These are phyloP conservation scores for Komagataella ulmi DNA, from an alignment of 805 yeast species.

Conservation along the genomic window DNA sequence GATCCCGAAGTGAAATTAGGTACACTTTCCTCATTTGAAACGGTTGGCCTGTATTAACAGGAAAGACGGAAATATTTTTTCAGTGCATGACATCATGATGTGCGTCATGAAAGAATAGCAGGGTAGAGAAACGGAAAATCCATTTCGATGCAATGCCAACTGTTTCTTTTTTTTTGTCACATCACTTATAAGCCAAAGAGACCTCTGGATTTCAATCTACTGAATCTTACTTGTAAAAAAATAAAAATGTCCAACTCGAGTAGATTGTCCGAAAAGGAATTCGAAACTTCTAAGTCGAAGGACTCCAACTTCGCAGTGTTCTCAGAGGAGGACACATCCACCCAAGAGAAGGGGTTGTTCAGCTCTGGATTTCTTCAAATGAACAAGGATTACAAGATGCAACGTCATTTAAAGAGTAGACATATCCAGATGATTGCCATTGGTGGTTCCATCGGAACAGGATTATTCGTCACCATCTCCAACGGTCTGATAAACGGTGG, in stretches of 20 bases:
- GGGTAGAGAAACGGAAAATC: neutral
- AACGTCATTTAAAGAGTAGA: constrained; percentile 21
- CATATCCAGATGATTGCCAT: constrained; percentile 26
- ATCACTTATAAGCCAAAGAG: neutral
- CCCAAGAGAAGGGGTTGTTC: neutral
- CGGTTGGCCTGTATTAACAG: neutral
- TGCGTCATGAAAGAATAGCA: neutral
- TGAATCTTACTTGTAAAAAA: neutral
- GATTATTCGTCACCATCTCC: constrained; percentile 23
- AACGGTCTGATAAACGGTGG: constrained; percentile 21
- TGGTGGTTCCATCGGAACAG: constrained; percentile 27
- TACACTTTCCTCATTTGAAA: neutral
- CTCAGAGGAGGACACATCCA: neutral
- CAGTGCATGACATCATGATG: neutral
- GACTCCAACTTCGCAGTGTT: neutral
- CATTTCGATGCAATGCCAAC: neutral
- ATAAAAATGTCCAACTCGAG: neutral
- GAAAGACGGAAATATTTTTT: neutral
- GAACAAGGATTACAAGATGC: constrained; percentile 14
- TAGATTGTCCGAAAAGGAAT: neutral
- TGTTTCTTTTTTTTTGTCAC: neutral
- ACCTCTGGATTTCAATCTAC: neutral
- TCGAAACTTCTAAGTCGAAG: neutral
- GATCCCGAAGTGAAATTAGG: neutral
- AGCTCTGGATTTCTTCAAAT: neutral